These are phyloP conservation scores for Chytriomyces sp. DNA, from an alignment of 192 early-diverging fungal genomes.

Conservation along the genomic window DNA sequence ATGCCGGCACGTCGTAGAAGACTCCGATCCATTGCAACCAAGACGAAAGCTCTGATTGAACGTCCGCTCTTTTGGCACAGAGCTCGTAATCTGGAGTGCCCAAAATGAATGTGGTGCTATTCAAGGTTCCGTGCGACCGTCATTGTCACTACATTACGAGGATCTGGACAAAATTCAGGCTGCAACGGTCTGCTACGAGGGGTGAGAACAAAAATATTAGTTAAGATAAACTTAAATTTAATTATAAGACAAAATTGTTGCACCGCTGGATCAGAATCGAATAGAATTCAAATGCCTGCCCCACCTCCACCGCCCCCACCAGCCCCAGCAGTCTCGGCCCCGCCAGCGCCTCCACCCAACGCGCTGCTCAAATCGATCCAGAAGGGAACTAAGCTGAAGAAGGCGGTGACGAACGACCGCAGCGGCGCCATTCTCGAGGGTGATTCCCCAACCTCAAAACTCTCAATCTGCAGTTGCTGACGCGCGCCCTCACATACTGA, in stretches of 20 bases:
- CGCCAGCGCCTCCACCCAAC: slow-evolving; percentile 20
- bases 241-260: no score
- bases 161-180: neutral
- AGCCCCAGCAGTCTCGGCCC: slow-evolving; percentile 24
- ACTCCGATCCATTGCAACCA: neutral
- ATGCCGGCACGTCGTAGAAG: neutral
- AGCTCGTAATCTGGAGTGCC: slow-evolving; percentile 6
- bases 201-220: no score
- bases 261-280: no score
- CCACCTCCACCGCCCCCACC: slow-evolving; percentile 49
- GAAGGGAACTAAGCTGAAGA: slow-evolving; percentile 59
- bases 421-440: slow-evolving; percentile 48
- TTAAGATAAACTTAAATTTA: no score
- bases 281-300: no score
- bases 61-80: slow-evolving; percentile 18
- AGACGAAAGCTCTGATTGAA: neutral
- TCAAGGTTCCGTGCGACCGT: neutral
- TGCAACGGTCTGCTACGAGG: no score
- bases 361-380: slow-evolving; percentile 53
- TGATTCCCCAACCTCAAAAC: slow-evolving; percentile 20
- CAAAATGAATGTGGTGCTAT: neutral
- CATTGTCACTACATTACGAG: neutral
- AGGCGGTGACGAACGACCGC: slow-evolving; percentile 57
- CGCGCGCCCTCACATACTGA: no score
- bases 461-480: neutral